phyloP scores from a whole-genome alignment of 371 early-diverging fungal genomes.

The Capillidium heterosporum region DNA sequence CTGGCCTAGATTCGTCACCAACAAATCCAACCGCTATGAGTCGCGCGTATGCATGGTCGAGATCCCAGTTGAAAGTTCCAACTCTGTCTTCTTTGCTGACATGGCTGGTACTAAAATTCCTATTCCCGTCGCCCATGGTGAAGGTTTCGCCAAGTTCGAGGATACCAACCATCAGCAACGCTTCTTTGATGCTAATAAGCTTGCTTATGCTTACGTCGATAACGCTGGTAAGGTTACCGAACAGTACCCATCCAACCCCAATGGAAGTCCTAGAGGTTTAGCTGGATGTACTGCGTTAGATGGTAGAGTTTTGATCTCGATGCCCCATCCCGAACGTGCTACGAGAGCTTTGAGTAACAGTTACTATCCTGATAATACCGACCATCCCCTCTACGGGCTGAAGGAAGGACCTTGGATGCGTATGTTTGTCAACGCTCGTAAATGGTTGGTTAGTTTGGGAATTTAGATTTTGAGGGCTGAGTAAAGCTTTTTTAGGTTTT shows the following conservation, averaged over 20 bases:
- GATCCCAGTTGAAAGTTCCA: conserved; percentile 11
- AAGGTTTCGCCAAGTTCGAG: conserved; percentile 75
- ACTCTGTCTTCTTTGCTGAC: conserved; percentile 52
- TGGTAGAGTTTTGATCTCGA: conserved; percentile 81
- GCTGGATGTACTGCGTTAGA: conserved; percentile 64
- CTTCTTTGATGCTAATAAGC: conserved; percentile 25
- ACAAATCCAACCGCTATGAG: conserved; percentile 85
- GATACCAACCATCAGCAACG: conserved; percentile 16
- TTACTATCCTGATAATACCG: conserved; percentile 48
- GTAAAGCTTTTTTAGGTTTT: too few species aligned
- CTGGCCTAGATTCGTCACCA: conserved; percentile 86
- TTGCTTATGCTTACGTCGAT: conserved; percentile 62
- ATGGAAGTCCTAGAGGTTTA: conserved; percentile 74
- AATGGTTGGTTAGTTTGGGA: conserved; percentile 37
- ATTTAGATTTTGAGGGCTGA: too few species aligned
- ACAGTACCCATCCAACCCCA: conserved; percentile 88
- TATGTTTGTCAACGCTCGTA: conserved; percentile 64
- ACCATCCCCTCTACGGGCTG: conserved; percentile 28
- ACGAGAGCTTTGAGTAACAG: conserved; percentile 68
- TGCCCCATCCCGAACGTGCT: conserved; percentile 97
- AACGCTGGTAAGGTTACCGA: conserved; percentile 53
- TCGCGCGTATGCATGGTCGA: conserved; percentile 71
- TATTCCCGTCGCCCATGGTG: conserved; percentile 91
- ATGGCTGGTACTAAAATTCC: conserved; percentile 86
- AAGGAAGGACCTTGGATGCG: conserved; percentile 70